Conservation (phyloP, 2,329 filamentous ascomycete species). For the Colletotrichum truncatum region DNA sequence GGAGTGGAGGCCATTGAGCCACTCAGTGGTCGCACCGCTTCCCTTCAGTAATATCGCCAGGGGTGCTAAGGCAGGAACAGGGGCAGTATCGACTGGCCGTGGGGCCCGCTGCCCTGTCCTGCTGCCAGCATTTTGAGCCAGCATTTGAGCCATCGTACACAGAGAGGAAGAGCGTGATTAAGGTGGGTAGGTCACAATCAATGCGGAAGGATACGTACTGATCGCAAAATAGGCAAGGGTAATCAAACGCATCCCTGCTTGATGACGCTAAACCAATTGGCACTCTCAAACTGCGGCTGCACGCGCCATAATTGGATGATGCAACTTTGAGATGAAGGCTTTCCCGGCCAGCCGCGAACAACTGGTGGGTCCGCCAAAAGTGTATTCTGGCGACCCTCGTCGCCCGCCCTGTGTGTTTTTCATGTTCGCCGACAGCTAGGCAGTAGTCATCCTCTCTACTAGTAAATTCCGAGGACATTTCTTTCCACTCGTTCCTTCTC, state of each 20-base stretch:
- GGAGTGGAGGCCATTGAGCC: constrained; percentile 20
- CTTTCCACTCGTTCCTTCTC: background rate
- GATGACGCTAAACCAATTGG: constrained; percentile 7
- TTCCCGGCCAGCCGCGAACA: constrained; percentile 15
- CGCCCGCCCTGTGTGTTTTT: background rate
- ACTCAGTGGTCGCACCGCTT: constrained; percentile 6
- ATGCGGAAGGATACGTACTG: background rate
- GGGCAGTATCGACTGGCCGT: background rate
- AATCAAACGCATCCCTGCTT: background rate
- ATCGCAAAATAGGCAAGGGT: background rate
- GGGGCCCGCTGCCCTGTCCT: background rate
- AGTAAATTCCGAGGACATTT: background rate
- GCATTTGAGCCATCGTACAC: no score
- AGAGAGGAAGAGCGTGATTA: background rate
- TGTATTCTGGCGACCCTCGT: constrained; percentile 14
- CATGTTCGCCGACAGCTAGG: no score
- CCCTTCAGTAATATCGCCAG: constrained; percentile 15
- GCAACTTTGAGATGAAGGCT: constrained; percentile 3
- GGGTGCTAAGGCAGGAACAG: constrained; percentile 24
- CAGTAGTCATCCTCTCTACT: background rate
- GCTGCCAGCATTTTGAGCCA: background rate
- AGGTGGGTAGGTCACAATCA: background rate
- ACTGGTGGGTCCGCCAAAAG: constrained; percentile 5
- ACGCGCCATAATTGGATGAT: constrained; percentile 24
- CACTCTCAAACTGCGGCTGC: background rate